Conservation (phyloP, 1,139 yeast genomes). For the Suhomyces guaymorum region DNA sequence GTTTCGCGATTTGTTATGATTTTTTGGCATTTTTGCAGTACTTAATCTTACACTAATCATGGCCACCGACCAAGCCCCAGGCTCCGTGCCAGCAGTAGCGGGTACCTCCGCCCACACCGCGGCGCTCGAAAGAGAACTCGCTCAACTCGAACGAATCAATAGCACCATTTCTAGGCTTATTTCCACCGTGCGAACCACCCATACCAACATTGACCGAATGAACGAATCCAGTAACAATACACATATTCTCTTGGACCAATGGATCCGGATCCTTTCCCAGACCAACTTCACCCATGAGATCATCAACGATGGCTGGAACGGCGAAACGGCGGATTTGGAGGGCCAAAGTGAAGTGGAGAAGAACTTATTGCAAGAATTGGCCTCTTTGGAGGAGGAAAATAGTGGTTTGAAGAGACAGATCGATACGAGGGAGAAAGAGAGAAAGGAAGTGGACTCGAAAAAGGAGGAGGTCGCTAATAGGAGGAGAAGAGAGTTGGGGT, state of each 20-base stretch:
- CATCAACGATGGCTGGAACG: slow-evolving; percentile 39
- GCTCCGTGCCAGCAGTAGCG: not conserved
- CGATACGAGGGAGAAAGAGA: slow-evolving; percentile 25
- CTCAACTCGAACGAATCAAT: slow-evolving; percentile 36
- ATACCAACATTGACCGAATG: slow-evolving; percentile 30
- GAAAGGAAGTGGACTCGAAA: slow-evolving; percentile 17
- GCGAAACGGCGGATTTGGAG: slow-evolving; percentile 22
- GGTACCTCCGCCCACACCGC: slow-evolving; percentile 2
- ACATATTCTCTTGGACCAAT: slow-evolving; percentile 42
- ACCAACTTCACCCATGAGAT: slow-evolving; percentile 45
- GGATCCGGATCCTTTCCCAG: slow-evolving; percentile 50
- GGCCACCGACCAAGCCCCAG: slow-evolving; percentile 8
- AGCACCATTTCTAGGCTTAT: slow-evolving; percentile 31
- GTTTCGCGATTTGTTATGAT: too few species aligned
- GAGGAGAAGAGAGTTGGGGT: slow-evolving; percentile 30
- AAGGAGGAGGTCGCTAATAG: slow-evolving; percentile 19
- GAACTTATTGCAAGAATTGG: slow-evolving; percentile 27
- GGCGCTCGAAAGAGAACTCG: slow-evolving; percentile 36
- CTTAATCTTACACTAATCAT: too few species aligned
- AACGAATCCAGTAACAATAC: slow-evolving; percentile 38
- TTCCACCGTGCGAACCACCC: slow-evolving; percentile 30
- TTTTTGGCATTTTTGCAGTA: too few species aligned
- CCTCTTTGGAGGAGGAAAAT: slow-evolving; percentile 31
- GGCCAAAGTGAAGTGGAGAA: slow-evolving; percentile 29
- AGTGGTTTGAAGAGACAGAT: slow-evolving; percentile 28